Conservation (phyloP, 345 rosid genomes). For the Eucalyptus sideroxylon region DNA sequence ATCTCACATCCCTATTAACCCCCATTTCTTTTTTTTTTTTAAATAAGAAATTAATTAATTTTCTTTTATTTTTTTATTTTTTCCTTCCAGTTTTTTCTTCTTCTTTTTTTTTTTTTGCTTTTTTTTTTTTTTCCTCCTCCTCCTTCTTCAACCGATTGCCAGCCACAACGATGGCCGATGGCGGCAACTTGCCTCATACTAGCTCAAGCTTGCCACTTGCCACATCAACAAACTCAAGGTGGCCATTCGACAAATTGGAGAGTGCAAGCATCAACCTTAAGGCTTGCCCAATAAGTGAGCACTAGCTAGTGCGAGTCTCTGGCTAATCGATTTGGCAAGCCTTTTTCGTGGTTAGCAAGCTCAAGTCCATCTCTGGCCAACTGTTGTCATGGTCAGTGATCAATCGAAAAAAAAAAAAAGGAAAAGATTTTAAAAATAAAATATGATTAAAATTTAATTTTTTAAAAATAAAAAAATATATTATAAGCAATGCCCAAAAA, state of each 20-base stretch:
- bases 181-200: accelerated
- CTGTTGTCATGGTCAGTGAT: accelerated
- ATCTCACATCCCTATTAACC: too few relatives aligned
- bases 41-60: too few relatives aligned
- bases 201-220: too few relatives aligned
- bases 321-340: accelerated
- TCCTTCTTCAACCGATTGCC: accelerated
- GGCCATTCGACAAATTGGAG: accelerated
- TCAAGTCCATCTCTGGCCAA: accelerated
- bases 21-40: too few relatives aligned
- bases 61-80: too few relatives aligned
- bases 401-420: accelerated
- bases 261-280: too few relatives aligned
- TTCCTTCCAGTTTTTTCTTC: accelerated
- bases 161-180: accelerated
- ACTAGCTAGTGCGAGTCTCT: accelerated
- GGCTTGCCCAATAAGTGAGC: too few relatives aligned
- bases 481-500: too few relatives aligned
- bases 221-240: accelerated
- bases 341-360: accelerated
- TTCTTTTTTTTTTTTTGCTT: accelerated
- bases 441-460: accelerated
- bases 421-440: too few relatives aligned
- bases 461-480: too few relatives aligned
- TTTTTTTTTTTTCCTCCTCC: too few relatives aligned